These are phyloP conservation scores for Lecanosticta acicola DNA, from an alignment of 2,329 filamentous ascomycete genomes.

Conservation along the genomic window DNA sequence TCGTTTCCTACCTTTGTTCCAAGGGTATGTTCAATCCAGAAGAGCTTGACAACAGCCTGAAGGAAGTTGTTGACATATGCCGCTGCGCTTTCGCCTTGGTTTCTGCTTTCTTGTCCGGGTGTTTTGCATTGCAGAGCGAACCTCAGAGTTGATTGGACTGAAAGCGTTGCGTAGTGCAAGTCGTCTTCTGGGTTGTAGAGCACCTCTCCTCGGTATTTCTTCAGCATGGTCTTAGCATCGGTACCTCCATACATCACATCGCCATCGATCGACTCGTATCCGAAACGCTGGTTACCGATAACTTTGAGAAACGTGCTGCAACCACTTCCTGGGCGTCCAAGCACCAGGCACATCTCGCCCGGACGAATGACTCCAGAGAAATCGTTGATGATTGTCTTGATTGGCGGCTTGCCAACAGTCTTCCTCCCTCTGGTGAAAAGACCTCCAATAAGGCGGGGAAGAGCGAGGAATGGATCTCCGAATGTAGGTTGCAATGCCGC, in stretches of 20 bases:
- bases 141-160: conserved; percentile 69
- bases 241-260: conserved; percentile 4
- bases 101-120: conserved; percentile 52
- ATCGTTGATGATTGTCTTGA: conserved; percentile 58
- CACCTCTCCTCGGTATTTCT: conserved; percentile 71
- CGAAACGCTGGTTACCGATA: conserved; percentile 35
- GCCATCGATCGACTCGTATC: conserved; percentile 3
- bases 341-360: conserved; percentile 69
- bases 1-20: conserved; percentile 72
- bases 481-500: conserved; percentile 57
- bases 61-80: conserved; percentile 49
- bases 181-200: conserved; percentile 83
- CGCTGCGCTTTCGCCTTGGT: conserved; percentile 55
- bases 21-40: conserved; percentile 65
- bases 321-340: conserved; percentile 61
- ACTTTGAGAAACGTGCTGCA: conserved; percentile 76
- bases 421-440: conserved; percentile 41
- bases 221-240: conserved; percentile 65
- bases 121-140: conserved; percentile 70
- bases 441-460: conserved; percentile 51
- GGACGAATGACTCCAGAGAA: conserved; percentile 63
- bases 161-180: conserved; percentile 70
- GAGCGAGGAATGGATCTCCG: conserved; percentile 55
- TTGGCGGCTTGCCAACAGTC: conserved; percentile 47
- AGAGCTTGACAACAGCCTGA: conserved; percentile 60